A percentile compares a stretch with the other conserved stretches of the same genome.
Conservation (phyloP, 1,139 yeast genomes). For the Pichia sp. region DNA sequence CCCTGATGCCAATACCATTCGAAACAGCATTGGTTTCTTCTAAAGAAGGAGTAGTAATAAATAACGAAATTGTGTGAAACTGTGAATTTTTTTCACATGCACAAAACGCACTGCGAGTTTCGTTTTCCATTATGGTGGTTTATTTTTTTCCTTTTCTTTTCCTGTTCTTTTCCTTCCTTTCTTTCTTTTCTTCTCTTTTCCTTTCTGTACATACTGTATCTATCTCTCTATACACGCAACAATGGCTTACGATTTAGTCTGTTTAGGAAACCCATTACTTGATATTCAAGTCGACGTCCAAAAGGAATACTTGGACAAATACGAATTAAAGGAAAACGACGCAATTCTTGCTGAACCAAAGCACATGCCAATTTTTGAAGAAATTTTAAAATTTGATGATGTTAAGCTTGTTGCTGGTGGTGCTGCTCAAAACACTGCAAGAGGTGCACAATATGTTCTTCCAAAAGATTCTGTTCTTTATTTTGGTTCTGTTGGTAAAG, state of each 20-base stretch:
- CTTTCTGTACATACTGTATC: not conserved
- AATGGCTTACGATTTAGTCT: constrained; percentile 53
- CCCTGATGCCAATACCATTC: no score
- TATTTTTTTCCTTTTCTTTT: no score
- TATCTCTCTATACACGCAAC: no score
- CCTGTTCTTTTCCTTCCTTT: not conserved
- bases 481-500: constrained; percentile 96
- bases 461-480: constrained; percentile 81
- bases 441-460: constrained; percentile 93
- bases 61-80: no score
- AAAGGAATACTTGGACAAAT: constrained; percentile 64
- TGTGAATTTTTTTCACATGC: no score
- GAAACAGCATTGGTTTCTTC: no score
- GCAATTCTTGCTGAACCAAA: constrained; percentile 88
- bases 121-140: no score
- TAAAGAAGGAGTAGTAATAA: no score
- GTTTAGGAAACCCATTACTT: constrained; percentile 73
- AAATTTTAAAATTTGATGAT: constrained; percentile 55
- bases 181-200: not conserved
- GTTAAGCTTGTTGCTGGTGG: constrained; percentile 92
- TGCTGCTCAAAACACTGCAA: constrained; percentile 98
- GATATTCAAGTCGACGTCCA: constrained; percentile 83
- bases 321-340: constrained; percentile 82
- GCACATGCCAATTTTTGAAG: constrained; percentile 82
- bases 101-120: no score